Base-by-base conservation (phyloP, 495 filamentous ascomycete species). In the Penicillium lagena region DNA sequence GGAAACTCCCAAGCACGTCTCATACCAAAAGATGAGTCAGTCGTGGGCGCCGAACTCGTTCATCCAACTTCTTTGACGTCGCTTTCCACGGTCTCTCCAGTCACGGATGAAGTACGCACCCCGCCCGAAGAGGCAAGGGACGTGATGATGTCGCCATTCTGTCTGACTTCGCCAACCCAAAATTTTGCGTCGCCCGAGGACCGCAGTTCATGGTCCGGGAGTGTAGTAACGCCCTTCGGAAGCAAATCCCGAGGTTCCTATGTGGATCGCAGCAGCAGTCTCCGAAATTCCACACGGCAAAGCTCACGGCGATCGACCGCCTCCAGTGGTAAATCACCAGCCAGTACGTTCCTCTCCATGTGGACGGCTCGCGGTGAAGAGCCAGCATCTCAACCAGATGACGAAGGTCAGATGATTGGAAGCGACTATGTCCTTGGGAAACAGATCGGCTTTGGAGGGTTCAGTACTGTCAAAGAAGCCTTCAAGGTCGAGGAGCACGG, bases 361-460 rank as follows among this genome's bases (percentile, higher is more conserved):
- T 86, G 76, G 68, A 66, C 56, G 52, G 67, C 51, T 29, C 46
- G 37, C 10, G 22, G 52, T 15, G 73, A 73, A 22, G 67, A 77
- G 42, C 60, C 70, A 15, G 55, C 62, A 9, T 51, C 67, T 5
- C 59, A 69, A 29, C 82, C 82, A 1, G 85, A 89, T 51, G 79
- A 82, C 34, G 85, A 87, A 59, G 85, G 85, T 1, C 83, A 88
- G 58, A 81, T 83, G 59, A 77, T 89, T 32, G 85, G 84, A 15
- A 74, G 71, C 28, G 77, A 82, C 37, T 88, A 89, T 56, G 81
- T 88, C 27, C 75, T 89, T 43, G 85, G 85, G 13, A 82, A 82
- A 46, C 74, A 82, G 39, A 78, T 89, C 35, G 85, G 82, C 31
- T 78, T 67, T 50, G 85, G 85, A 14, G 85, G 85, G 11, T 87